Evolutionary conservation across 192 early-diverging fungal species (phyloP), one percentile per base, ranked within the genome.

Genomic region (Coemansia sp.): DNA sequence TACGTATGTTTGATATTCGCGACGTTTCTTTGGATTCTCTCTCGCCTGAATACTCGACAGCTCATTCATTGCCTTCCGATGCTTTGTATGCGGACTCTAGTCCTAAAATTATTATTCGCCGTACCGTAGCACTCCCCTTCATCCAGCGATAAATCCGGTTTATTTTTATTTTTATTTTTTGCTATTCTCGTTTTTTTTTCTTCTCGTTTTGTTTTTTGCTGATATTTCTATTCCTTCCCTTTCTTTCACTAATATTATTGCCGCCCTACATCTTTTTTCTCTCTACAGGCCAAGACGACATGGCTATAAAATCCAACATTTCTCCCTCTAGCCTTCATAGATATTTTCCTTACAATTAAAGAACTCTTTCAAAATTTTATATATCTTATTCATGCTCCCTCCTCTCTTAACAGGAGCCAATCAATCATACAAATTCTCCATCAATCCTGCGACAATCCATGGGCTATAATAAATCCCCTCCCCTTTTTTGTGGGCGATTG

Each of bases 1-100:
- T 64, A 9, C 61, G 69, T 22, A 55, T 70, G 42, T 78, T 77
- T 31, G 68, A 75, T 41, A 60, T 83, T 11, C 58, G 66, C 19
- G 56, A 67, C 9, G 27, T 58, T 15, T 13, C 55, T 5, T 17
- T 58, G 1, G 55, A 31, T 3, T 32, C 55, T 0, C 55, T 32
- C 8, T 32, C 29, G 55, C 29, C 55, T n/a, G 29, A 34, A 15
- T 4, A 3, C 11, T 31, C 15, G 13, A 10, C 22, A 3, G 7
- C n/a, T 22, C 22, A 12, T 53, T 24, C 50, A 3, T 17, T 34
- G 13, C 17, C 55, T 15, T 17, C 55, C 9, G 12, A 34, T n/a
- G 55, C 55, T 3, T 7, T 58, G 55, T 58, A 32, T 31, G 34
- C 55, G 0, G 55, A 58, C 17, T 32, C 29, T 6, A 58, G 55